Percentiles rank a stretch among this genome's conserved stretches.
phyloP scores from a whole-genome alignment of 805 yeast genomes.

The Isabelozyma heimii region DNA sequence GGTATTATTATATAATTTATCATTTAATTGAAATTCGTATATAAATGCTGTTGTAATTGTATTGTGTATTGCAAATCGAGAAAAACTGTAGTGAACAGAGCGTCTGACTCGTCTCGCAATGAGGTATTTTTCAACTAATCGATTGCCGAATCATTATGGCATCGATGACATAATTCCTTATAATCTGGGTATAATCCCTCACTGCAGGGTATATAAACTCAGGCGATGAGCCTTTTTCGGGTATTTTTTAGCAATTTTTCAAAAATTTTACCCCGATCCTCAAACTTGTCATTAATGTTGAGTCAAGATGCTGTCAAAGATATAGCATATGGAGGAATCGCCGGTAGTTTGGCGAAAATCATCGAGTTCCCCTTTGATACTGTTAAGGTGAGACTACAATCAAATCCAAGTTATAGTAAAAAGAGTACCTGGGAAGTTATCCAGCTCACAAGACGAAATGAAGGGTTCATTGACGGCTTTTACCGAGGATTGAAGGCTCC shows the following conservation, averaged over 20 bases:
- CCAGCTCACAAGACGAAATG: constrained; percentile 54
- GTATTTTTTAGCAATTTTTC: not conserved
- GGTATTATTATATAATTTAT: constrained; percentile 6
- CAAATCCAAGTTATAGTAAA: constrained; percentile 42
- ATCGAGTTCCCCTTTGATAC: constrained; percentile 94
- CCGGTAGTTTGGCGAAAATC: constrained; percentile 82
- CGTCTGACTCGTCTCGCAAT: no score
- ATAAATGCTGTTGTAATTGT: constrained; percentile 6
- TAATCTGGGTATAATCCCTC: no score
- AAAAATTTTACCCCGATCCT: not conserved
- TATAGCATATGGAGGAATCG: constrained; percentile 48
- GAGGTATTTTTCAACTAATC: no score
- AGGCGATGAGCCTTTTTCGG: not conserved
- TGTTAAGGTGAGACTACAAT: constrained; percentile 81
- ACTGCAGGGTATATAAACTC: no score
- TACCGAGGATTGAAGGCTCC: constrained; percentile 83
- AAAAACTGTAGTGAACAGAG: no score
- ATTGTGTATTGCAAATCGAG: constrained; percentile 3
- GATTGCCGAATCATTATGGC: no score
- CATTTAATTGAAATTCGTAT: constrained; percentile 5
- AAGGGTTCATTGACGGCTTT: constrained; percentile 72
- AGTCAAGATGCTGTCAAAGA: constrained; percentile 28
- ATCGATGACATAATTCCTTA: no score
- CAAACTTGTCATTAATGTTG: not conserved
- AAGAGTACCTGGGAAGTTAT: constrained; percentile 72